These are phyloP conservation scores for Isoetes engelmannii DNA, from an alignment of 83 land plant species.

Conservation along the genomic window DNA sequence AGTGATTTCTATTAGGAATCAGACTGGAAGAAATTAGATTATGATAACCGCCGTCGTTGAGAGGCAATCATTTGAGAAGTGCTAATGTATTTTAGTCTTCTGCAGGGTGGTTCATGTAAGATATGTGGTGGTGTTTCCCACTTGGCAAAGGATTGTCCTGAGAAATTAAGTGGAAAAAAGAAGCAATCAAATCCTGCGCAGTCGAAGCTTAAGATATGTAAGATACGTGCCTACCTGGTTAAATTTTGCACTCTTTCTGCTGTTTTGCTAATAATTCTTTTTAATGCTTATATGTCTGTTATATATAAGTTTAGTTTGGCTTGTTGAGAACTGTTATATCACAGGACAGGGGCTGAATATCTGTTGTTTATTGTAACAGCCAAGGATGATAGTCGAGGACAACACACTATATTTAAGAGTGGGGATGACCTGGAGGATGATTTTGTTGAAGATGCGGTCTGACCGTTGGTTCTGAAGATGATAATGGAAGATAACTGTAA, in stretches of 20 bases:
- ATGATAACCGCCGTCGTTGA: too few relatives aligned
- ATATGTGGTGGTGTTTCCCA: slow-evolving; percentile 84
- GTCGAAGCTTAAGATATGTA: slow-evolving; percentile 44
- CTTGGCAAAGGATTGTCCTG: slow-evolving; percentile 83
- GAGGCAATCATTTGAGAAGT: not conserved
- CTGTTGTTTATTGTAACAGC: slow-evolving; percentile 8
- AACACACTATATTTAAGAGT: slow-evolving; percentile 46
- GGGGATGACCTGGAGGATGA: slow-evolving; percentile 98
- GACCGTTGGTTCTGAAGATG: too few relatives aligned
- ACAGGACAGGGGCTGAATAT: not conserved
- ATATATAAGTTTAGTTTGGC: not conserved
- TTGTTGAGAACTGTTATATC: not conserved
- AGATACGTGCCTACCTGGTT: slow-evolving; percentile 10
- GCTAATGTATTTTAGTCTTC: not conserved
- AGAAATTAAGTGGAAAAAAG: slow-evolving; percentile 34
- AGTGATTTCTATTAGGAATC: too few relatives aligned
- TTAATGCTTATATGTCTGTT: not conserved
- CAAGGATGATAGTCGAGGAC: slow-evolving; percentile 25
- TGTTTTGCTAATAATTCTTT: not conserved
- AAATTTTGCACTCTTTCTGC: not conserved
- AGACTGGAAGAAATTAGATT: too few relatives aligned
- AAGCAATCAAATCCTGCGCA: slow-evolving; percentile 14
- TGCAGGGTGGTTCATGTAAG: slow-evolving; percentile 91
- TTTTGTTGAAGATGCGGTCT: slow-evolving; percentile 31
- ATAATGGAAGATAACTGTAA: too few relatives aligned